Evolutionary conservation across 2,329 filamentous ascomycete species (phyloP), one percentile per base, ranked within the genome.

Genomic region (Lachnellula willkommii): DNA sequence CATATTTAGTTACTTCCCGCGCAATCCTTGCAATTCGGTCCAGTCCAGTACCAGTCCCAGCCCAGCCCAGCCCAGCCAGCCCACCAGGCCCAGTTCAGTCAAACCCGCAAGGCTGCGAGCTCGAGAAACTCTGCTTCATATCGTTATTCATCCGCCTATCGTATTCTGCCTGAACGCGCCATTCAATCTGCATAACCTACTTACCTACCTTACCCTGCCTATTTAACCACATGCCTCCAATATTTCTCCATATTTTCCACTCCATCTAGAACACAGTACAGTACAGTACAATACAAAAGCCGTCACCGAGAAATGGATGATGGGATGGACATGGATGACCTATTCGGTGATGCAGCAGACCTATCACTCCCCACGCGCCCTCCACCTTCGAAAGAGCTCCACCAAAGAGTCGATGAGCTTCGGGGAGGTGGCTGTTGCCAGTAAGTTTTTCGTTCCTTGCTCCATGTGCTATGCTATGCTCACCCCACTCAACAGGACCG

Each of bases 381-480:
- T 32, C 28, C 28, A 32, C 76, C 79, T 12, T 77, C 81, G 53
- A 89, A 87, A 70, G 83, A 87, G 54, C 78, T 95, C 20, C 79
- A 84, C 36, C 82, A 86, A 66, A 82, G 89, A 54, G 72, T 96
- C 39, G 88, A 94, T 69, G 88, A 95, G 66, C 77, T 94, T 64
- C 83, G 88, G 62, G 76, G 80, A 56, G 82, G 82, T 56, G 90
- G 90, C 15, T 94, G 89, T 70, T 90, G 86, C 77, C 88, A 91
- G 90, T 94, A 82, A 74, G 85, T 79, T 14, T 17, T 28, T 24
- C 22, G 3, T 43, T 26, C 32, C 22, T 17, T 3, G 11, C 36
- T 43, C 50, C 11, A 32, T 32, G 37, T 47, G 4, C 46, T 40
- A 14, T 14, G 8, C 35, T 49, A 14, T 14, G 8, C 35, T 49